Evolutionary conservation across 345 rosid genomes (phyloP), one percentile per base, ranked within the genome.

Genomic region (Melaleuca quinquenervia): DNA sequence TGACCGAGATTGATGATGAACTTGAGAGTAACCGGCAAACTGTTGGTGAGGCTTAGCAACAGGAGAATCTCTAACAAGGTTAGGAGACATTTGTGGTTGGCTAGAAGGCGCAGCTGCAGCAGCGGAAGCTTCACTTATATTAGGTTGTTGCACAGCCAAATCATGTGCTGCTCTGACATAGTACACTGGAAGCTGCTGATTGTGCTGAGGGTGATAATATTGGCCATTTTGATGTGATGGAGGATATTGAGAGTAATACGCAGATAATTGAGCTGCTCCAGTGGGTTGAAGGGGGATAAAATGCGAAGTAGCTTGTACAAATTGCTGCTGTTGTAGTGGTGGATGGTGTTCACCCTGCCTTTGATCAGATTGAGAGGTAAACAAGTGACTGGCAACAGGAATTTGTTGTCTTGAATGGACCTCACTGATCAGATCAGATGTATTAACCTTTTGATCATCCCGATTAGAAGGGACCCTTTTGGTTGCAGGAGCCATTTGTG

Each of bases 1-100:
- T 52, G 98, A 93, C 90, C 93, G 98, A 60, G 98, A 93, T 16
- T 94, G 98, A 84, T 96, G 95, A 55, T 95, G 99, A 88, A 97
- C 89, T 88, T 93, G 97, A 22, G 98, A 86, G 90, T 92, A 97
- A 26, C 95, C 98, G 78, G 93, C 91, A 87, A 89, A 96, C 22
- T 93, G 99, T 82, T 94, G 98, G 85, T 97, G 99, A 75, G 98
- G 91, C 91, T 94, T 94, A 70, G 88, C 84, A 36, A 89, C 85
- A 44, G 95, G 90, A 56, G 94, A 89, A 91, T 90, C 94, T 88
- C 93, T 92, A 86, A 92, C 88, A 12, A 91, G 94, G 85, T 89
- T 95, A 50, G 36, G 93, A 27, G 93, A 91, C 26, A 93, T 89
- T 85, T 93, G 98, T 6, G 93, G 88, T 49, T 84, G 96, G 89